A percentile compares a stretch with the other conserved stretches of the same genome.
Conservation (phyloP, 148 eudicot genomes). For the Euryodendron excelsum region DNA sequence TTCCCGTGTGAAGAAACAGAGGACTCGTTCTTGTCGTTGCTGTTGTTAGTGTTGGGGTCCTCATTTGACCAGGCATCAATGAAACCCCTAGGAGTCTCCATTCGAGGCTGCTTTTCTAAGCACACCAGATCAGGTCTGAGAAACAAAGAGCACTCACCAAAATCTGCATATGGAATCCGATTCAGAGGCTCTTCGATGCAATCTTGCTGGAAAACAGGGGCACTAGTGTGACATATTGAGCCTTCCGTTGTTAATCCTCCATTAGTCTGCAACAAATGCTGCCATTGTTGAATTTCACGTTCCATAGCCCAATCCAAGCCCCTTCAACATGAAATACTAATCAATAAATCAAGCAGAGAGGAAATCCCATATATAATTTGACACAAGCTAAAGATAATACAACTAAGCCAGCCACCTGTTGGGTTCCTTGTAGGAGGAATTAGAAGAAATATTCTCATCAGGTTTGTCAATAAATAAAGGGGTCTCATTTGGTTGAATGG, state of each 20-base stretch:
- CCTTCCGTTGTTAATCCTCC: no score
- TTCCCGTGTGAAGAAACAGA: constrained; percentile 21
- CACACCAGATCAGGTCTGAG: constrained; percentile 10
- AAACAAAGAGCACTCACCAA: constrained; percentile 2
- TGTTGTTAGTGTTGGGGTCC: constrained; percentile 10
- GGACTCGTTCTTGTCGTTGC: constrained; percentile 20
- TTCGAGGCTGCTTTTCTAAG: no score
- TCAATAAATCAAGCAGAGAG: neutral
- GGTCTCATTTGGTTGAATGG: constrained; percentile 6
- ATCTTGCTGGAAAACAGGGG: constrained; percentile 32
- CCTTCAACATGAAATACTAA: constrained; percentile 33
- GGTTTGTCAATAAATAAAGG: neutral
- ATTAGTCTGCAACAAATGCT: constrained; percentile 30
- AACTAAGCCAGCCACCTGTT: neutral
- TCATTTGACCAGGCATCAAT: constrained; percentile 59
- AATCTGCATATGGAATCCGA: constrained; percentile 25
- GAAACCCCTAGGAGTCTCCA: constrained; percentile 30
- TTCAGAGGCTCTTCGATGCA: constrained; percentile 33
- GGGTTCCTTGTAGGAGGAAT: neutral
- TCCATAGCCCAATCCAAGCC: constrained; percentile 36
- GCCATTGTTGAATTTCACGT: constrained; percentile 47
- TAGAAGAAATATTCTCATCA: neutral
- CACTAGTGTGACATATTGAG: no score
- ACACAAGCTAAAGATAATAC: neutral
- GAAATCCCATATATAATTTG: neutral